phyloP scores from a whole-genome alignment of 352 stramenopile genomes.

The Vaucheria bursata region DNA sequence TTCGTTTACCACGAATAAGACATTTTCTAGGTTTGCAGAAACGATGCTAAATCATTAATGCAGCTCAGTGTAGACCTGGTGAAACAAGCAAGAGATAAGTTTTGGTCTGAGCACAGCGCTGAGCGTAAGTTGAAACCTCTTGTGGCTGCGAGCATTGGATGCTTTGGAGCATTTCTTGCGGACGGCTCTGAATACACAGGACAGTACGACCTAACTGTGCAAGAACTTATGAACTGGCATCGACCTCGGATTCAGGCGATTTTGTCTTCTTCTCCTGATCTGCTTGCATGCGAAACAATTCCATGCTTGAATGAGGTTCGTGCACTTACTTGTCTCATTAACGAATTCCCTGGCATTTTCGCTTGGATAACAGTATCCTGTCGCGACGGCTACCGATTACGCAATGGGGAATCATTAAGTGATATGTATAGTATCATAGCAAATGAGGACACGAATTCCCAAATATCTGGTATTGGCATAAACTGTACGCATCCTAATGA shows the following conservation, averaged over 20 bases:
- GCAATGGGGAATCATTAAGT: slow-evolving; percentile 59
- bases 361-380: slow-evolving; percentile 61
- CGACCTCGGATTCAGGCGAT: slow-evolving; percentile 64
- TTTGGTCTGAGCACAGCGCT: slow-evolving; percentile 53
- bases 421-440: slow-evolving; percentile 53
- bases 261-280: slow-evolving; percentile 53
- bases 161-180: slow-evolving; percentile 66
- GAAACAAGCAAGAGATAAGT: slow-evolving; percentile 57
- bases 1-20: slow-evolving; percentile 9
- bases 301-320: slow-evolving; percentile 67
- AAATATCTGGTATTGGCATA: slow-evolving; percentile 64
- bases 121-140: slow-evolving; percentile 52
- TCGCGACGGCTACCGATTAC: slow-evolving; percentile 58
- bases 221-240: slow-evolving; percentile 65
- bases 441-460: slow-evolving; percentile 43
- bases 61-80: slow-evolving; percentile 65
- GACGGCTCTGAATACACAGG: slow-evolving; percentile 76
- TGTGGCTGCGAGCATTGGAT: slow-evolving; percentile 69
- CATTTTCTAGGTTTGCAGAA: slow-evolving; percentile 20
- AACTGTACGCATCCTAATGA: slow-evolving; percentile 70
- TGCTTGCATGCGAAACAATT: slow-evolving; percentile 72
- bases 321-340: slow-evolving; percentile 62
- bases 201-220: slow-evolving; percentile 59
- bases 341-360: slow-evolving; percentile 5
- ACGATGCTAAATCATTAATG: slow-evolving; percentile 57